phyloP scores from a whole-genome alignment of 108 stramenopile genomes.

The Nitzschia putrida region DNA sequence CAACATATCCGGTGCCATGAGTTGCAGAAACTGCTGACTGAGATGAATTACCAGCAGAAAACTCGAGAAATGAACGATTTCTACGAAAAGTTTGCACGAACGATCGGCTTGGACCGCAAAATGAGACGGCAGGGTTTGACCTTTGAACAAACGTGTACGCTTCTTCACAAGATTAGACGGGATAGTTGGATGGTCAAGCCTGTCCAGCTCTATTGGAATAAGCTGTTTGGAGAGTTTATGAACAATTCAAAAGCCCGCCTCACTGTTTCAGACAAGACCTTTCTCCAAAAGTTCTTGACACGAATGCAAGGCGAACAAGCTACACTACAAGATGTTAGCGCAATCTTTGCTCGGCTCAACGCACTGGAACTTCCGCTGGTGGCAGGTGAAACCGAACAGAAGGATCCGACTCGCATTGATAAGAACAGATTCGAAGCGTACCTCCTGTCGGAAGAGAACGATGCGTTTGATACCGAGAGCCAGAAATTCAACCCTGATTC shows the following conservation, averaged over 20 bases:
- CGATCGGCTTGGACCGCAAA: constrained; percentile 63
- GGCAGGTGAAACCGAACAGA: constrained; percentile 27
- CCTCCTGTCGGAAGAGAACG: constrained; percentile 57
- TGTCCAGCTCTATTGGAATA: constrained; percentile 54
- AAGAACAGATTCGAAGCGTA: constrained; percentile 75
- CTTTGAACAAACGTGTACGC: constrained; percentile 80
- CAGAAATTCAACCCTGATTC: constrained; percentile 41
- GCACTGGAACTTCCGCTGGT: constrained; percentile 58
- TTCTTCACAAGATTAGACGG: constrained; percentile 82
- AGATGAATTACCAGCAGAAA: constrained; percentile 74
- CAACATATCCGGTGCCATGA: constrained; percentile 64
- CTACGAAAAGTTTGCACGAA: constrained; percentile 70
- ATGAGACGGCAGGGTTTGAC: constrained; percentile 62
- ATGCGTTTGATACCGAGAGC: constrained; percentile 69
- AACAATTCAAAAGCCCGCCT: constrained; percentile 62
- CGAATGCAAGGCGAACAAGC: constrained; percentile 64
- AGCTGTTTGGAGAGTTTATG: constrained; percentile 68
- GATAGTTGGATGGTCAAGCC: constrained; percentile 86
- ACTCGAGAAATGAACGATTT: constrained; percentile 41
- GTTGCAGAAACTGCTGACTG: constrained; percentile 50
- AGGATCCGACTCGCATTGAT: constrained; percentile 56
- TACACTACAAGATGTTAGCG: constrained; percentile 59
- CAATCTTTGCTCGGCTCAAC: constrained; percentile 63
- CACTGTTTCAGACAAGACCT: constrained; percentile 59
- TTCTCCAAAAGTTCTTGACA: constrained; percentile 70